Conservation (phyloP, 352 stramenopile species). For the Pythium myriotylum region DNA sequence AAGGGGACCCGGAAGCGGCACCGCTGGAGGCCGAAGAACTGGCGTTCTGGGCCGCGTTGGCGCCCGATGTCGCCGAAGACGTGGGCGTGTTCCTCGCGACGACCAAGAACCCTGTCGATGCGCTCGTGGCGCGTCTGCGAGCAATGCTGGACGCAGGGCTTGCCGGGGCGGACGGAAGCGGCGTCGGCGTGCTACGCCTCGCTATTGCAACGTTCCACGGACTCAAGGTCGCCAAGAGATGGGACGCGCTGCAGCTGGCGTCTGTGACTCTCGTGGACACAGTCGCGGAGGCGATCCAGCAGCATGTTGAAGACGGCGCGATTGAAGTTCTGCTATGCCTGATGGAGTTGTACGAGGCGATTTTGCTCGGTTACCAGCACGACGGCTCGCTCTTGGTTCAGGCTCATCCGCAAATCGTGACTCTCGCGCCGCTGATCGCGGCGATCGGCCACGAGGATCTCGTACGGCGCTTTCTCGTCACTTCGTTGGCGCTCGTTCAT, state of each 20-base stretch:
- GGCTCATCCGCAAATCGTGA: constrained; percentile 45
- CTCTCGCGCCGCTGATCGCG: constrained; percentile 44
- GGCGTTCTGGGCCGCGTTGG: constrained; percentile 54
- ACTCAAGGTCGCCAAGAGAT: constrained; percentile 80
- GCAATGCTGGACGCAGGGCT: constrained; percentile 28
- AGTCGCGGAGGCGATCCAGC: constrained; percentile 31
- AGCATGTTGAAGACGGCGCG: constrained; percentile 35
- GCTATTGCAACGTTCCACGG: constrained; percentile 58
- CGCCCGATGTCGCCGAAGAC: constrained; percentile 44
- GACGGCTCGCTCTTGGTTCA: constrained; percentile 55
- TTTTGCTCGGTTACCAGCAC: constrained; percentile 82
- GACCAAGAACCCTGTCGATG: constrained; percentile 36
- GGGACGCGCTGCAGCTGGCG: constrained; percentile 48
- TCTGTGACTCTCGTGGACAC: constrained; percentile 45
- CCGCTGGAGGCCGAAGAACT: constrained; percentile 44
- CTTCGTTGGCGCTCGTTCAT: constrained; percentile 56
- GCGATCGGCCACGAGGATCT: constrained; percentile 30
- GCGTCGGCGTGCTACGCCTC: constrained; percentile 51
- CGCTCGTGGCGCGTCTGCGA: constrained; percentile 44
- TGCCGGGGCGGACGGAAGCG: background rate
- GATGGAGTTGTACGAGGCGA: constrained; percentile 58
- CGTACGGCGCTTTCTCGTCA: constrained; percentile 36
- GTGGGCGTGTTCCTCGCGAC: constrained; percentile 70
- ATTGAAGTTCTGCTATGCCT: constrained; percentile 22
- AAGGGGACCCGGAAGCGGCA: background rate